These are phyloP conservation scores for Dichotomopilus funicola DNA, from an alignment of 2,329 filamentous ascomycete genomes.

Conservation along the genomic window DNA sequence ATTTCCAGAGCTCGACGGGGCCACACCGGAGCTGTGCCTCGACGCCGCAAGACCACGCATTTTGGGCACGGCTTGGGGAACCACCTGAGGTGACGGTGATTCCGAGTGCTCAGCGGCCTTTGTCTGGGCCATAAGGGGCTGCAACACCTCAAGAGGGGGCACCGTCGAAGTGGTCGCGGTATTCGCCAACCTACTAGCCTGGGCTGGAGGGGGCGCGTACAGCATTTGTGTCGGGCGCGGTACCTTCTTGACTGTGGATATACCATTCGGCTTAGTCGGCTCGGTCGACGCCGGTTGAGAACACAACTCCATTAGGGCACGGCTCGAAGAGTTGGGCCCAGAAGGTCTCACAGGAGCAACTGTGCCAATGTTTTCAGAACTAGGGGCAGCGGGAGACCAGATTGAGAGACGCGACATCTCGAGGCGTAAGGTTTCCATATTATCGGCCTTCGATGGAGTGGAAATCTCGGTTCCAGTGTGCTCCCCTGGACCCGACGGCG, in stretches of 20 bases:
- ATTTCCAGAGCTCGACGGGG: slow-evolving; percentile 7
- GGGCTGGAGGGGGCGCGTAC: no score
- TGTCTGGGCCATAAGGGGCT: background rate
- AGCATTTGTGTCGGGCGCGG: no score
- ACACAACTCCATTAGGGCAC: background rate
- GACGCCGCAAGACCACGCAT: slow-evolving; percentile 16
- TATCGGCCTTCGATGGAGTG: background rate
- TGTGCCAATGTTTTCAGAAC: background rate
- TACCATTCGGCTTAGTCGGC: background rate
- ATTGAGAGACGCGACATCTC: slow-evolving; percentile 8
- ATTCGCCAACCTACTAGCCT: no score
- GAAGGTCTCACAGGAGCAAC: background rate
- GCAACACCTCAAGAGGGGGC: no score
- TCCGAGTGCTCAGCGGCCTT: no score
- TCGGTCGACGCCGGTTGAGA: background rate
- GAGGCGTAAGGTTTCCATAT: background rate
- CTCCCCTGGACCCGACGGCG: no score
- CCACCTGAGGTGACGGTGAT: background rate
- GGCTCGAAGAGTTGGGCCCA: background rate
- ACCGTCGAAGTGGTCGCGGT: no score
- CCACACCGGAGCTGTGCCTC: slow-evolving; percentile 6
- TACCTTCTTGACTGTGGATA: no score
- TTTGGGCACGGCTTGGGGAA: background rate
- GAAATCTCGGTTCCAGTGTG: background rate
- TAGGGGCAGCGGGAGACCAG: background rate